Evolutionary conservation across 352 stramenopile genomes (phyloP).

Genomic region (Phytophthora rubi): DNA sequence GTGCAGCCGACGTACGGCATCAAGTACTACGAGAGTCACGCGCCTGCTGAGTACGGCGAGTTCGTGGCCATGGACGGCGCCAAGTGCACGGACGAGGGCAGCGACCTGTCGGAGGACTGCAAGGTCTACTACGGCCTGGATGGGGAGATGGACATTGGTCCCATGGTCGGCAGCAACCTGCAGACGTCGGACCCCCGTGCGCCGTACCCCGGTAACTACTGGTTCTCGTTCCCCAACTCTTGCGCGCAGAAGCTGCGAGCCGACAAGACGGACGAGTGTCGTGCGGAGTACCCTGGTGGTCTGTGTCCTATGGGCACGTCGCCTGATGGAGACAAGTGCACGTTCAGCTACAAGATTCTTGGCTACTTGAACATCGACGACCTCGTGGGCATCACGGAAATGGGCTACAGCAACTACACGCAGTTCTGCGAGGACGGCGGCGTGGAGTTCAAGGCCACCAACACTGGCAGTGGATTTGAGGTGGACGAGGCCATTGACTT

Average conservation of each 20-base stretch:
- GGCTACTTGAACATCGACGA: conserved; percentile 60
- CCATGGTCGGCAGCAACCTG: conserved; percentile 52
- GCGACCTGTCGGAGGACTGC: conserved; percentile 42
- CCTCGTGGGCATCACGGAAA: conserved; percentile 57
- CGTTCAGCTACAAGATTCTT: conserved; percentile 58
- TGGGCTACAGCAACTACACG: conserved; percentile 42
- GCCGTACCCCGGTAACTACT: conserved; percentile 80
- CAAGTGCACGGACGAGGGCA: conserved; percentile 56
- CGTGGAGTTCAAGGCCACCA: conserved; percentile 52
- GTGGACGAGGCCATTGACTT: conserved; percentile 54
- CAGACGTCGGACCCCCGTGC: conserved; percentile 54
- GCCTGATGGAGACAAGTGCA: conserved; percentile 54
- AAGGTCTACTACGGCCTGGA: conserved; percentile 60
- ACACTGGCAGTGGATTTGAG: conserved; percentile 39
- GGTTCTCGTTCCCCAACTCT: conserved; percentile 82
- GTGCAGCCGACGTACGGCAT: conserved; percentile 51
- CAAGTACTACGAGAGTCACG: conserved; percentile 51
- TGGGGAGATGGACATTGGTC: conserved; percentile 49
- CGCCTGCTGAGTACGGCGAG: conserved; percentile 51
- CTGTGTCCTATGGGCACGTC: conserved; percentile 44
- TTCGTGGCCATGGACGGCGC: conserved; percentile 66
- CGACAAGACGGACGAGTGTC: conserved; percentile 54
- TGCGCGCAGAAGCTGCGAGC: conserved; percentile 53
- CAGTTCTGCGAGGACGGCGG: conserved; percentile 54
- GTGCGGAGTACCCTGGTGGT: conserved; percentile 44